Base-by-base conservation (phyloP, 2,329 filamentous ascomycete species). In the Nemania abortiva region DNA sequence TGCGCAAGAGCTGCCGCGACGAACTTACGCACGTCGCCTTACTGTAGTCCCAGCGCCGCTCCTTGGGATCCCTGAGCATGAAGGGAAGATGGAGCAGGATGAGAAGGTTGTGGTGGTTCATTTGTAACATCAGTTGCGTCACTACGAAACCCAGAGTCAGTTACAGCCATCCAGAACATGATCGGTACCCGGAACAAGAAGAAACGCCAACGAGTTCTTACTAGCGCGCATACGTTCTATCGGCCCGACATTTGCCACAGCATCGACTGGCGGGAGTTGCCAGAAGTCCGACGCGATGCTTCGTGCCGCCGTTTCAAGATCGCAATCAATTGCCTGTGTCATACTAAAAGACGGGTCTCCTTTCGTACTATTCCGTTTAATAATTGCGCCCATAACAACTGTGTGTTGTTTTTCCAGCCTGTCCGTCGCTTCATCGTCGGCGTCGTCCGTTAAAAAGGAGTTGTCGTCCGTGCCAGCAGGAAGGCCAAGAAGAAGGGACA, bases 71-170 rank as follows among this genome's bases (percentile, higher is more conserved):
- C 27, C 80, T 81, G 11, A 88, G 80, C 77, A 89, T 84, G 68
- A 86, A 88, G 0, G 87, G 87, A 1, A 89, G 80, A 68, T 89
- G 87, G 0, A 89, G 81, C 9, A 86, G 81, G 39, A 86, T 82
- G 7, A 88, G 77, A 2, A 88, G 79, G 39, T 84, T 82, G 71
- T 84, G 83, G 69, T 88, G 84, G 2, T 82, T 80, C 54, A 88
- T 80, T 66, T 89, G 87, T 6, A 84, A 75, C 73, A 85, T 82
- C 6, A 84, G 71, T 5, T 80, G 78, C 5, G 76, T 29, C n/a
- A 72, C 66, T 69, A 47, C 18, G 60, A 54, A 2, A 58, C n/a
- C 58, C 7, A 18, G 29, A 42, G 53, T 69, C 22, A 69, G 62
- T 31, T 31, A 42, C 53, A 22, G 2, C 29, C 20, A 39, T 9